Base-by-base conservation (phyloP, 1,139 yeast species). In the Groenewaldozyma auringiensis region DNA sequence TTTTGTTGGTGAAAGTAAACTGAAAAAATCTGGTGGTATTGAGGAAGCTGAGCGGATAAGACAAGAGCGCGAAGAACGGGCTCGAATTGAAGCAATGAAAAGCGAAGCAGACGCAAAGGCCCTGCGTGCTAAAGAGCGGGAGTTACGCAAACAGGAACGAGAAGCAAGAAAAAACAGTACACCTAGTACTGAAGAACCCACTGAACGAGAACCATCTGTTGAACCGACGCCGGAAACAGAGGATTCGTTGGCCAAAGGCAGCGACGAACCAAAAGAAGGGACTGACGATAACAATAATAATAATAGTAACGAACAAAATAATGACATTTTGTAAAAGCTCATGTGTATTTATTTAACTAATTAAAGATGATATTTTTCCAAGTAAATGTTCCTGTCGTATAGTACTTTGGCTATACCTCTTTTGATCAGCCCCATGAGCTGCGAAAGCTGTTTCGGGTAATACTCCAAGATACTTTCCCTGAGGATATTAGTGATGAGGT, bases 21-120 rank as follows among this genome's bases (percentile, higher is more conserved):
- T 88, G 48, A 86, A 84, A 59, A 82, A 78, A 53, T 78, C 87
- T 27, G 97, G 96, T 2, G 96, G 97, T 2, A 75, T 88, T 35
- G 94, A 83, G 50, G 96, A 88, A 55, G 69, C 86, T 17, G 97
- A 89, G 57, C 72, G 87, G 47, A 59, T 72, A 44, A 71, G 96
- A 52, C 73, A 71, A 56, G 66, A 74, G 50, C 81, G 83, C 50
- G 95, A 89, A 43, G 66, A 65, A 44, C 58, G 61, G 45, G 58
- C 59, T 36, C 54, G 66, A 25, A 61, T 59, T 41, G 68, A 62
- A 43, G 64, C 58, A 25, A 53, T 56, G 9, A 51, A 55, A 44
- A 54, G 52, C 45, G 67, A 63, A 39, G 54, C 51, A 2, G 62
- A 61, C 41, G 62, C 60, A 2, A 47, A 50, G 40, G 48, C 50